These are phyloP conservation scores for Debaryomyces tyrocola DNA, from an alignment of 805 yeast genomes.

Conservation along the genomic window DNA sequence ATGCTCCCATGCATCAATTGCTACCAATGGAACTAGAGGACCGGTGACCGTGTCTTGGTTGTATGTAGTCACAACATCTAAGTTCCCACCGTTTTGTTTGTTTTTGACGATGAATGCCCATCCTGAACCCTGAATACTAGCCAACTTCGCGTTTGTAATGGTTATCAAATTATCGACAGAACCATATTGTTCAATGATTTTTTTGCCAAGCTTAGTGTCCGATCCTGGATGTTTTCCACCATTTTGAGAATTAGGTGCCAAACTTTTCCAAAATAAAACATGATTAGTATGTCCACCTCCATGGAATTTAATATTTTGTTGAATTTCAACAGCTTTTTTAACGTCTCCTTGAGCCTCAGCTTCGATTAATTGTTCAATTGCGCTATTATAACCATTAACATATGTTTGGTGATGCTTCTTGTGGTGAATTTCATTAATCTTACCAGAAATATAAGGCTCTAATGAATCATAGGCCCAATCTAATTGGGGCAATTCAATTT, in stretches of 20 bases:
- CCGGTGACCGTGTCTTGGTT: slow-evolving; percentile 52
- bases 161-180: slow-evolving; percentile 44
- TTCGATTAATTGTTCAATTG: slow-evolving; percentile 39
- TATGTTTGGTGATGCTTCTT: slow-evolving; percentile 52
- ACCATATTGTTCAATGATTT: slow-evolving; percentile 43
- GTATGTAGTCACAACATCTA: slow-evolving; percentile 46
- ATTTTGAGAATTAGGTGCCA: slow-evolving; percentile 43
- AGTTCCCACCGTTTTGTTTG: slow-evolving; percentile 39
- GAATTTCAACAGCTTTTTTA: slow-evolving; percentile 40
- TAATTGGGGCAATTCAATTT: slow-evolving; percentile 39
- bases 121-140: slow-evolving; percentile 53
- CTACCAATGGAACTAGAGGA: slow-evolving; percentile 45
- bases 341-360: slow-evolving; percentile 39
- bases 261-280: slow-evolving; percentile 49
- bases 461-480: slow-evolving; percentile 49
- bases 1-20: slow-evolving; percentile 57
- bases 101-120: slow-evolving; percentile 54
- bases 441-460: slow-evolving; percentile 47
- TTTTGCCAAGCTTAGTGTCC: slow-evolving; percentile 40
- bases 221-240: slow-evolving; percentile 61
- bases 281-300: slow-evolving; percentile 55
- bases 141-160: slow-evolving; percentile 41
- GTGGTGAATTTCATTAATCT: slow-evolving; percentile 49
- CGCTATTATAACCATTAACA: slow-evolving; percentile 46
- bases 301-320: slow-evolving; percentile 47